Percentiles rank a stretch among this genome's conserved stretches.
Evolutionary conservation across 441 rosid species (phyloP).

Genomic region (Euphorbia schlechtendalii): DNA sequence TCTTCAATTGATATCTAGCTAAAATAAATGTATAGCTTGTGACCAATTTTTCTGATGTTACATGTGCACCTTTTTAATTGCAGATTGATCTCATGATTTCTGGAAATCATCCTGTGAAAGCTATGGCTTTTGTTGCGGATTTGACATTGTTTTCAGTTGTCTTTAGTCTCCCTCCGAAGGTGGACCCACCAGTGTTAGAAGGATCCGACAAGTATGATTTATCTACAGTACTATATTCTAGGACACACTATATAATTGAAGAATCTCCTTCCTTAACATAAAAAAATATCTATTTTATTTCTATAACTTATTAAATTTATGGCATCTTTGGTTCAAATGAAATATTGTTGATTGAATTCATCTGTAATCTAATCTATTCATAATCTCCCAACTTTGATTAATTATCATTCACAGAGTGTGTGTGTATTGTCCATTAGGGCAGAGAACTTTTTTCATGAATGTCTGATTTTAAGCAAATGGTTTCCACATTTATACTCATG

Average conservation of each 20-base stretch:
- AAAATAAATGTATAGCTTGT: neutral
- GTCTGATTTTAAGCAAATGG: neutral
- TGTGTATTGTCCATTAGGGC: neutral
- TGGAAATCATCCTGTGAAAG: conserved; percentile 75
- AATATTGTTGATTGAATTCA: too few species aligned
- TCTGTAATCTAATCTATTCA: too few species aligned
- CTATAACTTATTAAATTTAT: too few species aligned
- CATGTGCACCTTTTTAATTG: conserved; percentile 5
- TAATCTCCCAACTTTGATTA: too few species aligned
- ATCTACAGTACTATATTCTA: neutral
- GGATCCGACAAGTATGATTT: conserved; percentile 46
- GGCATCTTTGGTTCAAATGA: too few species aligned
- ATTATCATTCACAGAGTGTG: too few species aligned
- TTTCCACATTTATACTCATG: too few species aligned
- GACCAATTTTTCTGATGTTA: neutral
- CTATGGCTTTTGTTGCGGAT: conserved; percentile 47
- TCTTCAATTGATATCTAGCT: conserved; percentile 10
- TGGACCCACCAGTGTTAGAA: conserved; percentile 48
- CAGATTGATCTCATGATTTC: conserved; percentile 90
- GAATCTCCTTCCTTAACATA: too few species aligned
- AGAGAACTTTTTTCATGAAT: too few species aligned
- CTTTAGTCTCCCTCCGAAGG: conserved; percentile 50
- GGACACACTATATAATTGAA: too few species aligned
- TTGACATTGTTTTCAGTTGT: conserved; percentile 66
- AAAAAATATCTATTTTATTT: too few species aligned